A percentile compares a stretch with the other conserved stretches of the same genome.
Evolutionary conservation across 345 rosid species (phyloP).

Genomic region (Mercurialis annua): DNA sequence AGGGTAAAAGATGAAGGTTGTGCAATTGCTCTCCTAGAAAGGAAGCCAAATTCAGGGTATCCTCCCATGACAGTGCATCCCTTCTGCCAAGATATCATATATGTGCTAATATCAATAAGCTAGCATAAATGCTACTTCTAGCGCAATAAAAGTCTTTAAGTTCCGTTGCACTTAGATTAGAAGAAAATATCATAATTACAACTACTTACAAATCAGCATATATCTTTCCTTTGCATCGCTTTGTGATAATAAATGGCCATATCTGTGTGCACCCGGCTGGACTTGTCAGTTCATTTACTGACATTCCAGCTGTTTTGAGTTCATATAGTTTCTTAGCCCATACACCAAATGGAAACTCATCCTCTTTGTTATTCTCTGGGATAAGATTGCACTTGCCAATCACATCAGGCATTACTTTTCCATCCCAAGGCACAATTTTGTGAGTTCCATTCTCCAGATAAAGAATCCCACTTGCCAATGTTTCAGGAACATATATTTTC

Average conservation of each 20-base stretch:
- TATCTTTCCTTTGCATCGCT: slow-evolving; percentile 86
- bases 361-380: slow-evolving; percentile 34
- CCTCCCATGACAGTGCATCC: slow-evolving; percentile 59
- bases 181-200: slow-evolving; percentile 3
- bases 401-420: slow-evolving; percentile 69
- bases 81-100: slow-evolving; percentile 50
- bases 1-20: slow-evolving; percentile 70
- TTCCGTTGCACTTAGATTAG: slow-evolving; percentile 1
- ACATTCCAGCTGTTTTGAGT: slow-evolving; percentile 45
- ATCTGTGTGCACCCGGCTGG: slow-evolving; percentile 41
- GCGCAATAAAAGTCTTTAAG: slow-evolving; percentile 9
- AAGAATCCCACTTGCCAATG: slow-evolving; percentile 75
- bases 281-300: slow-evolving; percentile 30
- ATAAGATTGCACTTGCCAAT: slow-evolving; percentile 45
- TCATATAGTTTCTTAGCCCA: slow-evolving; percentile 73
- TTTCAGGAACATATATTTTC: slow-evolving; percentile 63
- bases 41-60: slow-evolving; percentile 56
- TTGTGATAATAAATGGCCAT: slow-evolving; percentile 87
- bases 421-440: slow-evolving; percentile 77
- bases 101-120: slow-evolving; percentile 2
- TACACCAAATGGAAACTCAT: slow-evolving; percentile 66
- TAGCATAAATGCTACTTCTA: slow-evolving; percentile 12
- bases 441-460: slow-evolving; percentile 60
- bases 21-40: slow-evolving; percentile 79
- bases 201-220: slow-evolving; percentile 75